phyloP scores from a whole-genome alignment of 1,139 yeast genomes.

The Meyerozyma carpophila region DNA sequence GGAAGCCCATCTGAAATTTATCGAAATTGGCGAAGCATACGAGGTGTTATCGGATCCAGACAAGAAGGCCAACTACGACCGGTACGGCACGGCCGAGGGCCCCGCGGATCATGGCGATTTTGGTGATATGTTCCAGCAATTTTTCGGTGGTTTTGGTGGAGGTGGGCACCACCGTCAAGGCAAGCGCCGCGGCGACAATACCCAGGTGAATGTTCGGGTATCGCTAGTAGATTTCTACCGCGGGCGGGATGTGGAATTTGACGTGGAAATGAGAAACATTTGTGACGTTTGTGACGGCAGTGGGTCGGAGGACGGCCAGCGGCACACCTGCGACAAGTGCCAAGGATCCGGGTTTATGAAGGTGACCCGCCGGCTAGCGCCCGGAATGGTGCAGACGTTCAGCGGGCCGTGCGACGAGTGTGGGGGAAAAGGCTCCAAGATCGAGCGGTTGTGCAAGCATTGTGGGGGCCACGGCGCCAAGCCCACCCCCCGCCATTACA shows the following conservation, averaged over 20 bases:
- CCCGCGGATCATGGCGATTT: slow-evolving; percentile 46
- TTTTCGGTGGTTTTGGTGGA: slow-evolving; percentile 65
- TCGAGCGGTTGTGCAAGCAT: slow-evolving; percentile 55
- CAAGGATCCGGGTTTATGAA: slow-evolving; percentile 67
- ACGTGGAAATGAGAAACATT: slow-evolving; percentile 63
- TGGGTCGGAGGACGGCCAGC: slow-evolving; percentile 77
- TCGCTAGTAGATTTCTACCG: slow-evolving; percentile 61
- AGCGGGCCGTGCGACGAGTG: slow-evolving; percentile 78
- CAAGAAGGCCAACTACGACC: slow-evolving; percentile 68
- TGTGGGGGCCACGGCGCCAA: slow-evolving; percentile 72
- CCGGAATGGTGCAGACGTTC: slow-evolving; percentile 84
- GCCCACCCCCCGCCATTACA: slow-evolving; percentile 51
- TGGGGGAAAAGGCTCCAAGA: slow-evolving; percentile 67
- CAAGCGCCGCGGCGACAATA: slow-evolving; percentile 60
- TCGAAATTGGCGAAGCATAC: slow-evolving; percentile 91
- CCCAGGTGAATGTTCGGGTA: slow-evolving; percentile 52
- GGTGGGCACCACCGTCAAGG: slow-evolving; percentile 34
- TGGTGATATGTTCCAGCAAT: slow-evolving; percentile 66
- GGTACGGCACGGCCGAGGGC: slow-evolving; percentile 80
- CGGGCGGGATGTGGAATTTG: slow-evolving; percentile 60
- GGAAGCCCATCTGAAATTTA: slow-evolving; percentile 77
- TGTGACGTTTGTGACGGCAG: slow-evolving; percentile 78
- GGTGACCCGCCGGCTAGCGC: slow-evolving; percentile 75
- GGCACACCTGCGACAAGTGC: slow-evolving; percentile 61
- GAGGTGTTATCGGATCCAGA: slow-evolving; percentile 77